Conservation (phyloP, 805 yeast species). For the Zygosaccharomyces kombuchaensis region DNA sequence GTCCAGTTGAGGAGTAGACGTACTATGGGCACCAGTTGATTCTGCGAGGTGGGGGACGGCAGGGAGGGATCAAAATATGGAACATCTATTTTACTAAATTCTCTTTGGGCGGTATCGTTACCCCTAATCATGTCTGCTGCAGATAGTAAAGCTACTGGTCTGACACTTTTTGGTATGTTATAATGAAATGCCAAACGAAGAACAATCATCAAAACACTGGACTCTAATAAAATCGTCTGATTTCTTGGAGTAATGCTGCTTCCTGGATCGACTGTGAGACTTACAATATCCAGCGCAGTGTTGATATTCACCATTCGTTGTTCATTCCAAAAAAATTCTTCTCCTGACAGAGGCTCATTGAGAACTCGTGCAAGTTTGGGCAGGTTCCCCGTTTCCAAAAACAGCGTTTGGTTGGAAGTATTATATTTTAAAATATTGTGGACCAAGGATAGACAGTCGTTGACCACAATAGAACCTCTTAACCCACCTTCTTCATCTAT, state of each 20-base stretch:
- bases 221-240: constrained; percentile 55
- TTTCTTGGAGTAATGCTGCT: constrained; percentile 57
- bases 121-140: constrained; percentile 72
- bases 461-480: constrained; percentile 83
- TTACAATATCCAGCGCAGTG: constrained; percentile 66
- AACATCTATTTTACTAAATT: constrained; percentile 79
- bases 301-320: constrained; percentile 66
- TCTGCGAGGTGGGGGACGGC: constrained; percentile 32
- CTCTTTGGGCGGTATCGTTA: constrained; percentile 62
- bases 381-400: constrained; percentile 78
- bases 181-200: constrained; percentile 68
- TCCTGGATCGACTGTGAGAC: constrained; percentile 68
- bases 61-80: constrained; percentile 81
- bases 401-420: constrained; percentile 83
- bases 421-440: constrained; percentile 73
- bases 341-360: constrained; percentile 52
- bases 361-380: constrained; percentile 60
- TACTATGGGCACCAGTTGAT: constrained; percentile 56
- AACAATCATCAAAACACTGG: constrained; percentile 62
- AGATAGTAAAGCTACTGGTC: constrained; percentile 65
- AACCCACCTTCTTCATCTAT: constrained; percentile 85
- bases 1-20: constrained; percentile 81
- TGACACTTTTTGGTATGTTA: constrained; percentile 57
- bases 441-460: constrained; percentile 77
- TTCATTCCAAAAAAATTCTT: constrained; percentile 65